Percentiles rank a stretch among this genome's conserved stretches.
Evolutionary conservation across 2,329 filamentous ascomycete species (phyloP).

Genomic region (Aspergillus ibericus): DNA sequence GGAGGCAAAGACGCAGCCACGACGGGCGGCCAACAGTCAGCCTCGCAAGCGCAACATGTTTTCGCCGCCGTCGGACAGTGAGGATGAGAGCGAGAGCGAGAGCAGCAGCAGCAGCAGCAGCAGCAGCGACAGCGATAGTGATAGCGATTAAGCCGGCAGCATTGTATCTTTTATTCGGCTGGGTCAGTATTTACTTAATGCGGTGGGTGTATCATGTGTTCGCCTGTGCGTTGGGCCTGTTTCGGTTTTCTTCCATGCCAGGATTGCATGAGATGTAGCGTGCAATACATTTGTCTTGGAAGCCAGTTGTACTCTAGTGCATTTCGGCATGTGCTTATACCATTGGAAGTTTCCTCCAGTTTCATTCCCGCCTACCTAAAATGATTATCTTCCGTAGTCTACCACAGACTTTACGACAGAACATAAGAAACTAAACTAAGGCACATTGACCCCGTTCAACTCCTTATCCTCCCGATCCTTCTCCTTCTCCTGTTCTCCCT

Average conservation of each 20-base stretch:
- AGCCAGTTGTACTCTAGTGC: no score
- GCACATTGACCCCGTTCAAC: slow-evolving; percentile 27
- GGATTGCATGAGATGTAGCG: no score
- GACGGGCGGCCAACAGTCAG: not conserved
- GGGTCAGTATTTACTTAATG: not conserved
- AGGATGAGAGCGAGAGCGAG: slow-evolving; percentile 13
- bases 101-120: slow-evolving; percentile 15
- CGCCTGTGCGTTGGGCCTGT: no score
- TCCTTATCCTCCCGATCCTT: slow-evolving; percentile 23
- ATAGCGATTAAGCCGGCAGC: slow-evolving; percentile 1
- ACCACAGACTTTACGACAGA: no score
- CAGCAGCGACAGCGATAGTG: slow-evolving; percentile 12
- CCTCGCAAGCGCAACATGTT: not conserved
- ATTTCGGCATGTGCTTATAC: no score
- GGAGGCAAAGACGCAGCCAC: slow-evolving; percentile 2
- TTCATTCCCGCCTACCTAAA: no score
- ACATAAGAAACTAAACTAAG: slow-evolving; percentile 14
- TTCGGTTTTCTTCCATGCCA: no score
- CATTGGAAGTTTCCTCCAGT: no score
- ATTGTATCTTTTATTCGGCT: not conserved
- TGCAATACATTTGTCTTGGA: no score
- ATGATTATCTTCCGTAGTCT: no score
- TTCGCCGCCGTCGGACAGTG: slow-evolving; percentile 9
- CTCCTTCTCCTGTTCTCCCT: slow-evolving; percentile 27
- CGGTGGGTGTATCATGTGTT: not conserved